Evolutionary conservation across 805 yeast species (phyloP), one percentile per base, ranked within the genome.

Genomic region (Nakazawaea wickerhamii): DNA sequence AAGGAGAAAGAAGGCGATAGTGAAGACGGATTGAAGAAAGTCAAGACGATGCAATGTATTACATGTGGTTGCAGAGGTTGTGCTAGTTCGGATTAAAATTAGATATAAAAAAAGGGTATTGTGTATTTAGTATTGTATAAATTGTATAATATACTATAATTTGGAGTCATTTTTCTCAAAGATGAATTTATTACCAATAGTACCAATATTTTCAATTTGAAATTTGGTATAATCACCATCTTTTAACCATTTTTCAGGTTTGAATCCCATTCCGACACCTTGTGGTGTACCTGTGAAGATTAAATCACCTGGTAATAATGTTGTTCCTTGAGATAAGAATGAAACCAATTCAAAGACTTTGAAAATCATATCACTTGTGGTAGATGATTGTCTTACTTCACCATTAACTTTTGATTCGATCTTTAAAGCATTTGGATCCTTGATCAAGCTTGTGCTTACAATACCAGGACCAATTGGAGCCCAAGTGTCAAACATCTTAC

Each of bases 41-140:
- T 54, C 6, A 59, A 63, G 27, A 66, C 67, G 46, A 65, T 73
- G 11, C 73, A 80, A 50, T 87, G 95, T 58, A 70, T 82, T 5
- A 84, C 81, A 23, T 87, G 95, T 66, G 96, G 96, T 0, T 87
- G 96, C 53, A 65, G 71, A 47, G 95, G 95, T 5, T 87, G 96
- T 57, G 76, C 91, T 2, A 82, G 89, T 54, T 71, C 78, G 15
- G 93, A 84, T 55, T 85, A 55, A n/a, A n/a, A 60, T 13, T 4
- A 19, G 7, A 22, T 9, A 10, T 20, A 22, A 5, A 15, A 13
- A 15, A 15, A n/a, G n/a, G n/a, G n/a, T n/a, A n/a, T n/a, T n/a
- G n/a, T n/a, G n/a, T n/a, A n/a, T n/a, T n/a, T n/a, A n/a, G n/a
- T n/a, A n/a, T n/a, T n/a, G n/a, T n/a, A n/a, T 5, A 35, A 2